Base-by-base conservation (phyloP, 192 early-diverging fungal species). In the Linnemannia zychae region DNA sequence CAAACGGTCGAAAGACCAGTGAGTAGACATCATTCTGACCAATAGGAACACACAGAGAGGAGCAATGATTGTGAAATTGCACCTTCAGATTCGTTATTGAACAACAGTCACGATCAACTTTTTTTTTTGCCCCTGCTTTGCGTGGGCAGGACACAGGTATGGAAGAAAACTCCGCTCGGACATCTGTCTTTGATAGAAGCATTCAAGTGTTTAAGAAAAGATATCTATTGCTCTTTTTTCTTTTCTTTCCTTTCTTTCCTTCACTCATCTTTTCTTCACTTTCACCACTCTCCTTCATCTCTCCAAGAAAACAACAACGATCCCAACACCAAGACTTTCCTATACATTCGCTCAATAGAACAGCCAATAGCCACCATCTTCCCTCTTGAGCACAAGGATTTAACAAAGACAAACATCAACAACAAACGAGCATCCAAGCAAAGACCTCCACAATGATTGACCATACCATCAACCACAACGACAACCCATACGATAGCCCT, bases 401-500 rank as follows among this genome's bases (percentile, higher is more conserved):
- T n/a, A n/a, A n/a, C n/a, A n/a, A 57, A 24, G 52, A 31, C 28
- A 47, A 24, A 18, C 3, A 66, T 50, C 18, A 34, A 46, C 44
- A 24, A 71, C 40, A n/a, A 38, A 71, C 68, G 9, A 7, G 12
- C 4, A 71, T 37, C 12, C 24, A 36, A 20, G 16, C 44, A 71
- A 34, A 3, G 22, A 69, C 20, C 17, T 1, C 11, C 33, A 38
- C 49, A n/a, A 50, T 24, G 52, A 71, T 18, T 71, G 67, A 38
- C 70, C 17, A 33, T 49, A 77, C 38, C 38, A 57, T 0, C 48
- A 44, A n/a, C 70, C 20, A 52, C 48, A 77, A 74, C 69, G 22
- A 16, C 34, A 69, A 50, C 40, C 76, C 72, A 50, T 85, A 85
- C 68, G 74, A 76, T 53, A 85, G 83, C 63, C 83, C 83, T 12